phyloP scores from a whole-genome alignment of 2,329 filamentous ascomycete genomes.

The Geosmithia morbida region DNA sequence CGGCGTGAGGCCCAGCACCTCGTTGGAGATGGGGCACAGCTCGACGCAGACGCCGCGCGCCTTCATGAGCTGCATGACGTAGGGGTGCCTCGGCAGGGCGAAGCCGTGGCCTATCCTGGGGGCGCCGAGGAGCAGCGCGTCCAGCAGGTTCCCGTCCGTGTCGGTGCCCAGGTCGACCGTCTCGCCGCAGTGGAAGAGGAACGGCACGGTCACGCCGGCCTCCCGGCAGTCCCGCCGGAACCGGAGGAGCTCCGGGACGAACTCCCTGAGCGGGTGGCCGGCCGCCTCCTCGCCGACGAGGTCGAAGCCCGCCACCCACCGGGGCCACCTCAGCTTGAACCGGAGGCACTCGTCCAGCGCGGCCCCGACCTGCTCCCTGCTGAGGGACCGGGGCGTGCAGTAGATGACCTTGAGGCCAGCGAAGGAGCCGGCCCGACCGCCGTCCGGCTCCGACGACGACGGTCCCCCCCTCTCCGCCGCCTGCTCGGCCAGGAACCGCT shows the following conservation, averaged over 20 bases:
- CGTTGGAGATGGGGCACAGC: constrained; percentile 64
- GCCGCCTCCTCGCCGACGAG: constrained; percentile 54
- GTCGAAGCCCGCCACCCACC: constrained; percentile 40
- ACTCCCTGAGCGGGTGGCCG: constrained; percentile 42
- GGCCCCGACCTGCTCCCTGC: constrained; percentile 25
- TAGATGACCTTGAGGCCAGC: constrained; percentile 58
- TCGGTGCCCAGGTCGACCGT: constrained; percentile 52
- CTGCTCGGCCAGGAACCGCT: constrained; percentile 24
- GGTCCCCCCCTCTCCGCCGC: not conserved
- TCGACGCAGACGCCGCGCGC: constrained; percentile 54
- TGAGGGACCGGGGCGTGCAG: constrained; percentile 51
- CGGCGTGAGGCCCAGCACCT: constrained; percentile 55
- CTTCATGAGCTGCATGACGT: constrained; percentile 52
- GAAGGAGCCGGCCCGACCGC: constrained; percentile 28
- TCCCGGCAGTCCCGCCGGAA: constrained; percentile 38
- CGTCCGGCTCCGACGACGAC: too few relatives aligned
- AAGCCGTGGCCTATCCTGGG: constrained; percentile 65
- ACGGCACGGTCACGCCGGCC: constrained; percentile 44
- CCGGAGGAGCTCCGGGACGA: constrained; percentile 36
- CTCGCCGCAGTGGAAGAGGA: constrained; percentile 66
- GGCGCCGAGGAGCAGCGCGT: constrained; percentile 49
- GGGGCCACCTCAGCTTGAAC: constrained; percentile 5
- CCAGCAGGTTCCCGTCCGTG: constrained; percentile 53
- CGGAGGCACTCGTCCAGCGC: constrained; percentile 47
- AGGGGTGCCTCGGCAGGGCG: constrained; percentile 50